These are phyloP conservation scores for Leccinum fallax DNA, from an alignment of 1,284 basidiomycete genomes.

Conservation along the genomic window DNA sequence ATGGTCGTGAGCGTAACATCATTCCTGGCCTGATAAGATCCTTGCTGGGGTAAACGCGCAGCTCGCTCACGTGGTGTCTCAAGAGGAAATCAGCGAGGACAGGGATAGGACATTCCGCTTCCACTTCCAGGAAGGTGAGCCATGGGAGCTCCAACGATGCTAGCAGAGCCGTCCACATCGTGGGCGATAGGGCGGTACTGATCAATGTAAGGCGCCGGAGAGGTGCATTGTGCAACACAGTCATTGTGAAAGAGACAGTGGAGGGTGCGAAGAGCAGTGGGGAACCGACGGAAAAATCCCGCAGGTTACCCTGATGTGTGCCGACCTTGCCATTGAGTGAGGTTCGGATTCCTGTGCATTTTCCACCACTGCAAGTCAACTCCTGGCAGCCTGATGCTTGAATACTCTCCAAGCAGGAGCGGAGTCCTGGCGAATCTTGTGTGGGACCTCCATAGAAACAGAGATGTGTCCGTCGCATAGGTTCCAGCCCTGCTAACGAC, in stretches of 20 bases:
- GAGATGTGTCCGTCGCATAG: constrained; percentile 1
- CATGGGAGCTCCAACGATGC: not conserved
- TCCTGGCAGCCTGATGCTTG: too few species aligned
- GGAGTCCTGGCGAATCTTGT: not conserved
- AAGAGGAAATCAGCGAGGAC: not conserved
- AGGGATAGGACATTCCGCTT: not conserved
- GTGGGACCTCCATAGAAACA: constrained; percentile 2
- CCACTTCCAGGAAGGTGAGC: not conserved
- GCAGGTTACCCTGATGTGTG: not conserved
- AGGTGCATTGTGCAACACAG: not conserved
- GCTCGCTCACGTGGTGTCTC: too few species aligned
- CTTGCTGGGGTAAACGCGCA: not conserved
- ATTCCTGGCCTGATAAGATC: not conserved
- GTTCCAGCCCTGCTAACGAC: not conserved
- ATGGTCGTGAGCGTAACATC: not conserved
- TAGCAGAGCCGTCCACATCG: not conserved
- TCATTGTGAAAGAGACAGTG: not conserved
- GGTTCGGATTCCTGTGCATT: not conserved
- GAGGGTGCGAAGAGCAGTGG: not conserved
- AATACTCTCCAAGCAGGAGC: too few species aligned
- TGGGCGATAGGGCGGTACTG: not conserved
- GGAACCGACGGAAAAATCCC: not conserved
- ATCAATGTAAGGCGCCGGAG: not conserved
- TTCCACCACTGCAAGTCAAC: not conserved
- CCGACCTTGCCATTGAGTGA: not conserved